phyloP scores from a whole-genome alignment of 139 green algal genomes.

The Edaphochlamys debaryana region DNA sequence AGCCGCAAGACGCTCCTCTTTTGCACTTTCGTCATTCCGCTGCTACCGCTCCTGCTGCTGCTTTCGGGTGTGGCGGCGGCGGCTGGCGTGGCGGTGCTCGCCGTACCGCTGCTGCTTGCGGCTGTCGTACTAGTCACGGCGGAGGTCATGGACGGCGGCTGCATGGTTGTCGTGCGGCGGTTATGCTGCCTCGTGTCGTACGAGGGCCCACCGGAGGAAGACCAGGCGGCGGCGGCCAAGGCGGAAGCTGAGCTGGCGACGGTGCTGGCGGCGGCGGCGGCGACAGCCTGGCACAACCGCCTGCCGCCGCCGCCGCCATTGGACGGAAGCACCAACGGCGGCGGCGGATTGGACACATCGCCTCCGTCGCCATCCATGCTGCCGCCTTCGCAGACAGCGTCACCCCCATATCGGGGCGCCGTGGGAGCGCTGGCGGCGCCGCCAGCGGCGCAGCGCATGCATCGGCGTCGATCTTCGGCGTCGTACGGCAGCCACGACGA shows the following conservation, averaged over 20 bases:
- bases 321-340: no score
- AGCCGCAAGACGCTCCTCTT: neutral
- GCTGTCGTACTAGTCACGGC: neutral
- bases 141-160: neutral
- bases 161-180: neutral
- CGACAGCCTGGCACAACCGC: neutral
- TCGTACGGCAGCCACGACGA: no score
- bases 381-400: no score
- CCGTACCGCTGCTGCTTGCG: neutral
- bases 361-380: no score
- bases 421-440: no score
- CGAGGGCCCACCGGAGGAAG: neutral
- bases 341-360: no score
- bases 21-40: neutral
- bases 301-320: neutral
- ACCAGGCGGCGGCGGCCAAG: neutral
- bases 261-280: neutral
- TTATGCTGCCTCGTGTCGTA: slow-evolving; percentile 7
- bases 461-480: no score
- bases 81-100: neutral
- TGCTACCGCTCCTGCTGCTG: neutral
- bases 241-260: neutral
- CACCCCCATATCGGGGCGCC: no score
- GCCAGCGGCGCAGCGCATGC: no score
- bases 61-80: neutral